phyloP scores from a whole-genome alignment of 495 filamentous ascomycete species.

The Penicillium angulare region DNA sequence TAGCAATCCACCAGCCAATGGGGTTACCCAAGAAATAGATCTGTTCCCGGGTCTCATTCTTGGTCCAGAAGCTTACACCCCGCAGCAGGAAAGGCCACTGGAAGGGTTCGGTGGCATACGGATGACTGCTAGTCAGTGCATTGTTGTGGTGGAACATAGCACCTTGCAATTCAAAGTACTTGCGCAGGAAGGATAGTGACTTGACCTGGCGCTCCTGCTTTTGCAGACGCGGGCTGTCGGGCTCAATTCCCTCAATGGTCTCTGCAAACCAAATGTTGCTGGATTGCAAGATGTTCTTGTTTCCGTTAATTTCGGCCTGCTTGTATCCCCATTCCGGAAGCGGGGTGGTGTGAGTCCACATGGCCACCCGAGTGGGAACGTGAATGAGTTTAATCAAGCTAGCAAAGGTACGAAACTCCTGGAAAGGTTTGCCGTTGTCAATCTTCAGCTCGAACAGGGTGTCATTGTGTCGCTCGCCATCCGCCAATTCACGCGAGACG shows the following conservation, averaged over 20 bases:
- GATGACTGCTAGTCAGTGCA: constrained; percentile 92
- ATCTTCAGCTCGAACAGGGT: constrained; percentile 92
- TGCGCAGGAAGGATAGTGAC: constrained; percentile 80
- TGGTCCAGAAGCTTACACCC: constrained; percentile 98
- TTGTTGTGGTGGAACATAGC: constrained; percentile 99
- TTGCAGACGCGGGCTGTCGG: constrained; percentile 63
- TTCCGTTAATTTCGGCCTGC: constrained; percentile 98
- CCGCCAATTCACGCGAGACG: constrained; percentile 66
- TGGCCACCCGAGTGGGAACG: constrained; percentile 87
- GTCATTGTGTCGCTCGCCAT: constrained; percentile 79
- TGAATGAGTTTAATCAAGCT: constrained; percentile 95
- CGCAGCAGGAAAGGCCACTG: constrained; percentile 97
- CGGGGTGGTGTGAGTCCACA: constrained; percentile 96
- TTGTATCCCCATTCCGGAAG: constrained; percentile 96
- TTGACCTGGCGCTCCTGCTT: constrained; percentile 77
- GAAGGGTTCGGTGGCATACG: constrained; percentile 91
- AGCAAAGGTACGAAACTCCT: constrained; percentile 84
- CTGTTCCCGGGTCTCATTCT: constrained; percentile 92
- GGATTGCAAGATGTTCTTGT: constrained; percentile 88
- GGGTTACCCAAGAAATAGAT: constrained; percentile 99
- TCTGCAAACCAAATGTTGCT: constrained; percentile 96
- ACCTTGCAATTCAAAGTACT: constrained; percentile 94
- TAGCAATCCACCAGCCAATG: constrained; percentile 95
- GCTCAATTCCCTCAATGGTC: constrained; percentile 75
- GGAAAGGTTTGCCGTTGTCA: constrained; percentile 77